phyloP scores from a whole-genome alignment of 179 eudicot species.

The Spinacia oleracea region DNA sequence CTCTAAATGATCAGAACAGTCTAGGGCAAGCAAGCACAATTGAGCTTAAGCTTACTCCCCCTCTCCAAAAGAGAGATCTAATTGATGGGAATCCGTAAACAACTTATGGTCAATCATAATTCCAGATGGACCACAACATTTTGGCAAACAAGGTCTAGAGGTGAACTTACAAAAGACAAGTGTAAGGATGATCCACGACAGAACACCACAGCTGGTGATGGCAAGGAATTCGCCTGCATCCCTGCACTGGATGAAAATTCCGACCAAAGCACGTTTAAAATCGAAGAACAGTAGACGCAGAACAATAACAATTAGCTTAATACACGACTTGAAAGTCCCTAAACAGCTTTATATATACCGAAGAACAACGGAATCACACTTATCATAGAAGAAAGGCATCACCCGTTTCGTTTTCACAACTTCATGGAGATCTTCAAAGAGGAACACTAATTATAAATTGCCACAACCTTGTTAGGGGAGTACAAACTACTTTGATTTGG shows the following conservation, averaged over 20 bases:
- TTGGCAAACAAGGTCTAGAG: not conserved
- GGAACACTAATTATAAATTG: not conserved
- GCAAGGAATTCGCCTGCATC: constrained; percentile 58
- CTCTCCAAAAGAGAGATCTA: not conserved
- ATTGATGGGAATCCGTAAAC: not conserved
- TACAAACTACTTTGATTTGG: not conserved
- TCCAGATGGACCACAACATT: not conserved
- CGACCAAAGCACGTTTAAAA: not conserved
- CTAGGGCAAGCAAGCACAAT: not conserved
- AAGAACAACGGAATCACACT: not conserved
- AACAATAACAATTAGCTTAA: not conserved
- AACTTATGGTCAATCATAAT: not conserved
- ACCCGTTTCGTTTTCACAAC: not conserved
- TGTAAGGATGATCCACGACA: constrained; percentile 33
- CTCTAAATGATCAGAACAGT: not conserved
- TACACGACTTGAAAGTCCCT: not conserved
- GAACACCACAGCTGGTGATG: constrained; percentile 46
- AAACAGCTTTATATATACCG: not conserved
- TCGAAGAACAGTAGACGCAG: not conserved
- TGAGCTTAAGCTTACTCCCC: not conserved
- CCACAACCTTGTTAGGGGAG: not conserved
- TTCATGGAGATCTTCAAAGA: no score
- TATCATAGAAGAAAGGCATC: not conserved
- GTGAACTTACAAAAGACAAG: constrained; percentile 44
- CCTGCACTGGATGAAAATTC: constrained; percentile 38